phyloP scores from a whole-genome alignment of 352 stramenopile species.

The Globisporangium takayamanum region DNA sequence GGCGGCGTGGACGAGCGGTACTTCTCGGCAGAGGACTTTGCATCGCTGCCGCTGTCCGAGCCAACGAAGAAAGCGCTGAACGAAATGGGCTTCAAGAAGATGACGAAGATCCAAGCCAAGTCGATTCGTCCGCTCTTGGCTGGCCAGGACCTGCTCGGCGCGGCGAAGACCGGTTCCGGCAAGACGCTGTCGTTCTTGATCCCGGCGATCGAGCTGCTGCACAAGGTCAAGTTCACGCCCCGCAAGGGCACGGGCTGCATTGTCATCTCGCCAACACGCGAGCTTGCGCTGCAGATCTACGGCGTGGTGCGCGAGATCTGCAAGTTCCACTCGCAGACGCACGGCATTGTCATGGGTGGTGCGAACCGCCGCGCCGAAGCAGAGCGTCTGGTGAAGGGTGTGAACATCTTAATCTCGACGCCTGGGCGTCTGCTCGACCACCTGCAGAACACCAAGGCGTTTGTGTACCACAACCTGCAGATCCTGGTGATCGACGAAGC shows the following conservation, averaged over 20 bases:
- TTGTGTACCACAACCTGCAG: conserved; percentile 95
- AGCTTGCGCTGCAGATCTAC: conserved; percentile 94
- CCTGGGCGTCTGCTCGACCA: conserved; percentile 97
- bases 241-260: conserved; percentile 95
- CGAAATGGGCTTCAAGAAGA: conserved; percentile 90
- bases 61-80: conserved; percentile 85
- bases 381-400: conserved; percentile 91
- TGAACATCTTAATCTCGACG: conserved; percentile 98
- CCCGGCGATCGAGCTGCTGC: conserved; percentile 95
- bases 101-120: conserved; percentile 97
- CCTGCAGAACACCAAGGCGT: conserved; percentile 97
- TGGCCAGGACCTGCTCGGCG: conserved; percentile 95
- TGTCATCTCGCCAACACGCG: too few relatives aligned
- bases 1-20: conserved; percentile 66
- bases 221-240: conserved; percentile 94
- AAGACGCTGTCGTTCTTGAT: conserved; percentile 99
- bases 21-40: conserved; percentile 87
- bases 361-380: conserved; percentile 96
- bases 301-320: conserved; percentile 95
- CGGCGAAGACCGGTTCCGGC: conserved; percentile 96
- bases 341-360: conserved; percentile 97
- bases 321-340: conserved; percentile 93
- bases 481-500: conserved; percentile 99
- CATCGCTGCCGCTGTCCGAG: conserved; percentile 89
- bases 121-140: conserved; percentile 94